Percentiles rank a stretch among this genome's conserved stretches.
These are phyloP conservation scores for Cardamine occulta DNA, from an alignment of 345 rosid genomes.

Conservation along the genomic window DNA sequence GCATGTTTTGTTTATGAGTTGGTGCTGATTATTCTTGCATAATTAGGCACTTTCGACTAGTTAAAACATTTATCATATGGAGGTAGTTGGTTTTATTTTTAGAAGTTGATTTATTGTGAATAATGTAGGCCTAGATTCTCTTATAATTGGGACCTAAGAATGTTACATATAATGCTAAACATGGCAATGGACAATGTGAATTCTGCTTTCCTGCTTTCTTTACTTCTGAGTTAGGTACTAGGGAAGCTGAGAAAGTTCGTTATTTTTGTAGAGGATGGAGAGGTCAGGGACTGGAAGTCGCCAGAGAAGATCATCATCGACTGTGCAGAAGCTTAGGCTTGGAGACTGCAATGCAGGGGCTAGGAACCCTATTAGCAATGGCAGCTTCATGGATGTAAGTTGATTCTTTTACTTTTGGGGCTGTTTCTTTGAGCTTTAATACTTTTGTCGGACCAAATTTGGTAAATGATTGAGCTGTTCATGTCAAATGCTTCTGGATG, in stretches of 20 bases:
- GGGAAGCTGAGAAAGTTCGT: constrained; percentile 32
- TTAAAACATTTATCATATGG: constrained; percentile 33
- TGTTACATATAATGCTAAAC: constrained; percentile 7
- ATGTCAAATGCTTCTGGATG: neutral
- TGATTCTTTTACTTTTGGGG: constrained; percentile 4
- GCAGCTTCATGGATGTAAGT: constrained; percentile 89
- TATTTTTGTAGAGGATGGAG: constrained; percentile 72
- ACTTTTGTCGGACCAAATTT: neutral
- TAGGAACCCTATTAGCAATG: constrained; percentile 75
- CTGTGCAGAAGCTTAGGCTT: constrained; percentile 67
- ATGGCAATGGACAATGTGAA: constrained; percentile 6
- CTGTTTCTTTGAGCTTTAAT: constrained; percentile 9
- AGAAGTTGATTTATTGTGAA: constrained; percentile 37
- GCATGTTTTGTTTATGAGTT: constrained; percentile 36
- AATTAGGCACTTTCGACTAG: constrained; percentile 32
- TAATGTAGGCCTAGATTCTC: constrained; percentile 40
- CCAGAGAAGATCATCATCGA: constrained; percentile 69
- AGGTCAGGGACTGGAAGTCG: constrained; percentile 80
- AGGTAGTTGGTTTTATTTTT: constrained; percentile 41
- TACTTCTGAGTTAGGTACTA: neutral
- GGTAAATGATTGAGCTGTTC: constrained; percentile 6
- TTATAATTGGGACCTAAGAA: constrained; percentile 30
- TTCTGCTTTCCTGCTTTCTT: neutral
- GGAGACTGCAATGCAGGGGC: constrained; percentile 57
- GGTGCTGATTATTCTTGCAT: constrained; percentile 39